Base-by-base conservation (phyloP, 2,329 filamentous ascomycete genomes). In the Aspergillus pseudoglaucus region DNA sequence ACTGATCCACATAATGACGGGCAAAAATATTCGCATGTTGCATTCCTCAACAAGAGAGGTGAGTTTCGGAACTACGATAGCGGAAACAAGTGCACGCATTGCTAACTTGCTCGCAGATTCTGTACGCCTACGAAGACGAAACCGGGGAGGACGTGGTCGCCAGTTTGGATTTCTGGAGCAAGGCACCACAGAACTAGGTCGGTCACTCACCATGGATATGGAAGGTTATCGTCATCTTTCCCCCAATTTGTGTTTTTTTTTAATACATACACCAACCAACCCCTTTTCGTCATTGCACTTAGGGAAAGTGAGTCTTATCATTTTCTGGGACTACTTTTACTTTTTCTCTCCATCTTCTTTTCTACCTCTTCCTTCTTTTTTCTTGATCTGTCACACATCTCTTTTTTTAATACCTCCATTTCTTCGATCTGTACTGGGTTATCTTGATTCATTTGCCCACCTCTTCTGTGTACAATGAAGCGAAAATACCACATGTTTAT, bases 71-170 rank as follows among this genome's bases (percentile, higher is more conserved):
- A 25, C 14, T 35, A 9, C 3, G 6, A 18, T 23, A 5, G 33
- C 15, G 12, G n/a, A n/a, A 12, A 10, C 4, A 25, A 35, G 42
- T 15, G 15, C 14, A 40, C 41, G 39, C 6, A 41, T n/a, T 52
- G 25, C 60, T 70, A 45, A 65, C 63, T 55, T 45, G 14, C 45
- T 38, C 18, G 20, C 61, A 98, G 93, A 97, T 98, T 59, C 73
- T 98, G 45, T 97, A 96, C 71, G 91, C 93, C 43, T 96, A 96
- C 67, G 93, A 98, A 75, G 91, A 97, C 63, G 93, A 98, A 67
- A 77, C 82, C 55, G 91, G 93, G 58, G 88, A 94, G 65, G 93
- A 98, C 65, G 84, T 95, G 45, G 87, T 98, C 54, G 90, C 93
- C 59, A 90, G 89, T 53, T 82, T 98, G 64, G 93, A 98, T 73